Base-by-base conservation (phyloP, 192 early-diverging fungal species). In the Mortierella claussenii region DNA sequence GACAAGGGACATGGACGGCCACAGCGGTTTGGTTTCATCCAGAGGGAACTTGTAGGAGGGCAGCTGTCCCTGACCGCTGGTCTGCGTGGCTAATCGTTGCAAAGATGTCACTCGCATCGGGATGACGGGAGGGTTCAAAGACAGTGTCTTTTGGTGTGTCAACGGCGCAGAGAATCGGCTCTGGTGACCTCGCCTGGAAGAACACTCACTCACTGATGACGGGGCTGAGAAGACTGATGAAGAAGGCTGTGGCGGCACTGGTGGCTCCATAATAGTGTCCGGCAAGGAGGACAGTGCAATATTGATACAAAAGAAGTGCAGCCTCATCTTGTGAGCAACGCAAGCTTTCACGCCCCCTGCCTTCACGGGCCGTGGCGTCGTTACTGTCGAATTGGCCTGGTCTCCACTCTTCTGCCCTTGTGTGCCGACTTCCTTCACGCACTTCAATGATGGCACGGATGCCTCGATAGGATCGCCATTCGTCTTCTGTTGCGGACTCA, bases 241-340 rank as follows among this genome's bases (percentile, higher is more conserved):
- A n/a, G n/a, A 6, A 32, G 26, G 2, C 1, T 15, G 18, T 0
- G 43, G 18, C 3, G 52, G 4, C 18, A 44, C 64, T 21, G 45
- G 11, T 54, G 43, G 43, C 20, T 66, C 71, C 5, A 56, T 26
- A 31, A 55, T 36, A 18, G 55, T 56, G 12, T 75, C 71, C 10
- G 51, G 30, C 36, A 60, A 13, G 6, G 73, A 58, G 2, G 58
- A 47, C 7, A 51, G 30, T 0, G 73, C 61, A 30, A 76, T 56
- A 36, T 56, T 61, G 46, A 76, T 55, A 24, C 73, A 66, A 31
- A 76, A 76, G 20, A 76, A 76, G 18, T 67, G 59, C n/a, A 76
- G 47, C n/a, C 73, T 28, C 20, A 76, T 36, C 55, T 76, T 76
- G 37, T 67, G 59, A 13, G 73, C 58, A 63, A 76, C 62, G 1